phyloP scores from a whole-genome alignment of 176 grass and related monocot genomes.

The Stipa capillata region DNA sequence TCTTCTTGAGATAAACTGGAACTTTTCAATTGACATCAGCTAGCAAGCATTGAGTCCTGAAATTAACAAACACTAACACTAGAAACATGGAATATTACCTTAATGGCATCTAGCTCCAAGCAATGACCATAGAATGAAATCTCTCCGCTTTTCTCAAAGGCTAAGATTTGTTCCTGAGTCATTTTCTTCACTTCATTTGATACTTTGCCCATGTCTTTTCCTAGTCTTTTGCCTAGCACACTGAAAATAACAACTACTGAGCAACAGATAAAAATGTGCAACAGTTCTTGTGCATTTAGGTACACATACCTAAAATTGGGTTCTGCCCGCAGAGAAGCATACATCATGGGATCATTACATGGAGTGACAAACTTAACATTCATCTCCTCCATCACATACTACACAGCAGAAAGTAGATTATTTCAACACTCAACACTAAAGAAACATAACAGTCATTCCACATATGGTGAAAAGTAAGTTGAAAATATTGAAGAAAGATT shows the following conservation, averaged over 20 bases:
- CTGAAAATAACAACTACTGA: conserved; percentile 36
- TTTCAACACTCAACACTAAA: conserved; percentile 9
- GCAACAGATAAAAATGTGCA: not conserved
- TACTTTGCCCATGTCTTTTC: conserved; percentile 78
- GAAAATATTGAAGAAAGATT: not conserved
- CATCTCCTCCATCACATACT: conserved; percentile 99
- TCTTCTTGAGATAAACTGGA: conserved; percentile 6
- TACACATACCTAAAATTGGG: conserved; percentile 91
- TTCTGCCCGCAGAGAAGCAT: conserved; percentile 84
- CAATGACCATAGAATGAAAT: conserved; percentile 63
- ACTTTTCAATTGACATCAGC: not conserved
- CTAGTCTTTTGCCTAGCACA: conserved; percentile 88
- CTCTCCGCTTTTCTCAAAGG: conserved; percentile 83
- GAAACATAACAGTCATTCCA: not conserved
- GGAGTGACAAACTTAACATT: conserved; percentile 86
- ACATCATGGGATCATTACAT: conserved; percentile 84
- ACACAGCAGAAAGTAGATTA: conserved; percentile 23
- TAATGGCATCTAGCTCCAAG: conserved; percentile 81
- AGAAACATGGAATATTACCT: conserved; percentile 46
- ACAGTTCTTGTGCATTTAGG: not conserved
- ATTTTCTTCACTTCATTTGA: conserved; percentile 88
- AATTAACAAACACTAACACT: not conserved
- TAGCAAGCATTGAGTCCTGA: not conserved
- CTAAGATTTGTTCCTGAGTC: conserved; percentile 80
- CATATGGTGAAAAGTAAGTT: not conserved